Base-by-base conservation (phyloP, 257 asterid species). In the Catharanthus roseus region DNA sequence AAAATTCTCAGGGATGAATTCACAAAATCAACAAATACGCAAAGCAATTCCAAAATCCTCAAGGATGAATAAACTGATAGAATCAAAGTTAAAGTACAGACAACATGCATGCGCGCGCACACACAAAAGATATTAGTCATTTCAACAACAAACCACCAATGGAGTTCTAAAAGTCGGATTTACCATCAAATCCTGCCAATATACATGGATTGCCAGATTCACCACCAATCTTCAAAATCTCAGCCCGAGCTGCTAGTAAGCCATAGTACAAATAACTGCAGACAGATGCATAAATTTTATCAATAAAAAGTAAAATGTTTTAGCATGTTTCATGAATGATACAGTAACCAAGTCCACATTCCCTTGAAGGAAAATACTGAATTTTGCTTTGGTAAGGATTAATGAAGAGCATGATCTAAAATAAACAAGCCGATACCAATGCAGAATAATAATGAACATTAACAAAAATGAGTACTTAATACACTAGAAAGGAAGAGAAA, bases 171-270 rank as follows among this genome's bases (percentile, higher is more conserved):
- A 72, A 47, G 15, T 9, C 33, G 26, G 34, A 51, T 71, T 47
- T 83, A 83, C 86, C 86, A 68, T 77, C 71, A 72, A 74, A 58
- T 24, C 84, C 86, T 23, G 68, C 82, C 75, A 83, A 73, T 44
- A 83, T 63, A 73, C 86, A 83, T 23, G 86, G 86, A 49, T 51
- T 83, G 58, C 81, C 80, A 47, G 86, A 75, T 58, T 76, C 84
- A n/a, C 51, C 77, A 10, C 81, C 69, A 61, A 72, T 77, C 77
- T 83, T 83, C 77, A 83, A 75, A 72, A 83, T 83, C 79, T 83
- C 86, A 75, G 84, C 86, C 72, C 86, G 86, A 68, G 86, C 86
- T 41, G 86, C 86, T 47, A 83, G 67, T 78, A 83, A 77, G 31
- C 86, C 86, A 70, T 83, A 83, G 72, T 61, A 82, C 79, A 83